Evolutionary conservation across 305 asterid species (phyloP).

Genomic region (Lippia alba): DNA sequence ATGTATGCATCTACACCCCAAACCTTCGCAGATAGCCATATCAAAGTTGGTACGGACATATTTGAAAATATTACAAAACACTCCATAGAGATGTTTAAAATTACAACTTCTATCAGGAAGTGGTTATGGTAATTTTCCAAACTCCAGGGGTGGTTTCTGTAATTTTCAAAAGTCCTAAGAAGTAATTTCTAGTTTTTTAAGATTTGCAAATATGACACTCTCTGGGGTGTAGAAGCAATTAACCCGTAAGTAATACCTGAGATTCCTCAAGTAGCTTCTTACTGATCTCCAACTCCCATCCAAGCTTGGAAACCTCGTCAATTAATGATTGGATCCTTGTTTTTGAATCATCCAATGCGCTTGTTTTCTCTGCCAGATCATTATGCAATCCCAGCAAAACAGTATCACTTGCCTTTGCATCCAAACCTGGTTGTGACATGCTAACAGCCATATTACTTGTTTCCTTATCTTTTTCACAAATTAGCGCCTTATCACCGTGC

Average conservation of each 20-base stretch:
- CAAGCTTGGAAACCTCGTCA: conserved; percentile 76
- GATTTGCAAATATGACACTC: too few relatives aligned
- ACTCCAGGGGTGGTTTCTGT: too few relatives aligned
- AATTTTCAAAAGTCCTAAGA: too few relatives aligned
- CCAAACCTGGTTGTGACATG: conserved; percentile 70
- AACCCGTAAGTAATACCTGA: conserved; percentile 62
- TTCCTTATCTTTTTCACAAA: conserved; percentile 57
- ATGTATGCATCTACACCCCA: too few relatives aligned
- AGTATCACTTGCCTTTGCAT: conserved; percentile 48
- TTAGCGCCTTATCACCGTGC: conserved; percentile 62
- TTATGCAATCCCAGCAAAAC: conserved; percentile 59
- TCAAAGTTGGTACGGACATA: too few relatives aligned
- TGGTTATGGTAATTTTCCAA: too few relatives aligned
- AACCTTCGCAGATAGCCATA: too few relatives aligned
- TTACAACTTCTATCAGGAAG: too few relatives aligned
- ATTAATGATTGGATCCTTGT: conserved; percentile 53
- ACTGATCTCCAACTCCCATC: conserved; percentile 75
- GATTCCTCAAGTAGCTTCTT: conserved; percentile 91
- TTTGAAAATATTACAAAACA: too few relatives aligned
- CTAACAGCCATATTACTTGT: conserved; percentile 84
- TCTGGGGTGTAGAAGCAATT: too few relatives aligned
- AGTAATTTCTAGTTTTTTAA: too few relatives aligned
- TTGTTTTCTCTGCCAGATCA: conserved; percentile 66
- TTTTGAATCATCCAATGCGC: conserved; percentile 67
- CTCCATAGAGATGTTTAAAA: too few relatives aligned